A percentile compares a stretch with the other conserved stretches of the same genome.
These are phyloP conservation scores for Gliomastix tumulicola DNA, from an alignment of 2,329 filamentous ascomycete genomes.

Conservation along the genomic window DNA sequence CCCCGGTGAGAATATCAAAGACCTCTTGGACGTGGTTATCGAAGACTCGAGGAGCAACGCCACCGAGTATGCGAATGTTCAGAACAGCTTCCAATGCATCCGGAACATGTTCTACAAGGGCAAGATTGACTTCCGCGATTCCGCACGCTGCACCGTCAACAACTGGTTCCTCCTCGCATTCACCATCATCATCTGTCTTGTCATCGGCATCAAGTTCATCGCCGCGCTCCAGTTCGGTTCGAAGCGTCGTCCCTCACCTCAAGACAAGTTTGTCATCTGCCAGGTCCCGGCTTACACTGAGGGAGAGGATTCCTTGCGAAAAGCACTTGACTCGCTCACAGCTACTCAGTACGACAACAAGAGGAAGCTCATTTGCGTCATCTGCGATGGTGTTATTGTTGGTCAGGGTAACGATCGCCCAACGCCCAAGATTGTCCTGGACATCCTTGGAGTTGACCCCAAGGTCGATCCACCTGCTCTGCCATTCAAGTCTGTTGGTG, in stretches of 20 bases:
- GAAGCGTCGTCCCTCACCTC: conserved; percentile 79
- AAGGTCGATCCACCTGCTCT: conserved; percentile 93
- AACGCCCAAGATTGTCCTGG: conserved; percentile 94
- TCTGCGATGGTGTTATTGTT: conserved; percentile 96
- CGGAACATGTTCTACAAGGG: conserved; percentile 79
- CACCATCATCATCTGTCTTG: conserved; percentile 71
- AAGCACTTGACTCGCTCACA: conserved; percentile 89
- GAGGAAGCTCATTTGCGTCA: conserved; percentile 89
- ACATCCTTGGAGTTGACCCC: conserved; percentile 94
- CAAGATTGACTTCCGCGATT: conserved; percentile 75
- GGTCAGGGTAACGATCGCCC: conserved; percentile 93
- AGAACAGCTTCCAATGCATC: conserved; percentile 72
- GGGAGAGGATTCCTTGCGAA: conserved; percentile 88
- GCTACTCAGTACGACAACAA: conserved; percentile 97
- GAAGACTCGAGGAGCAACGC: conserved; percentile 39
- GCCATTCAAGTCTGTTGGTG: conserved; percentile 87
- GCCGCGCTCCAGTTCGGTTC: conserved; percentile 89
- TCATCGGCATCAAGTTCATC: conserved; percentile 84
- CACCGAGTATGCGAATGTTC: conserved; percentile 41
- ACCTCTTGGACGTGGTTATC: conserved; percentile 51
- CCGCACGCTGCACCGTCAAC: conserved; percentile 73
- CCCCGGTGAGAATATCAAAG: conserved; percentile 72
- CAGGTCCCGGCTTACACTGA: conserved; percentile 97
- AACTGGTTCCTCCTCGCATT: conserved; percentile 87
- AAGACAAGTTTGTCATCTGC: conserved; percentile 99